Conservation (phyloP, 768 basidiomycete genomes). For the Russula virescens region DNA sequence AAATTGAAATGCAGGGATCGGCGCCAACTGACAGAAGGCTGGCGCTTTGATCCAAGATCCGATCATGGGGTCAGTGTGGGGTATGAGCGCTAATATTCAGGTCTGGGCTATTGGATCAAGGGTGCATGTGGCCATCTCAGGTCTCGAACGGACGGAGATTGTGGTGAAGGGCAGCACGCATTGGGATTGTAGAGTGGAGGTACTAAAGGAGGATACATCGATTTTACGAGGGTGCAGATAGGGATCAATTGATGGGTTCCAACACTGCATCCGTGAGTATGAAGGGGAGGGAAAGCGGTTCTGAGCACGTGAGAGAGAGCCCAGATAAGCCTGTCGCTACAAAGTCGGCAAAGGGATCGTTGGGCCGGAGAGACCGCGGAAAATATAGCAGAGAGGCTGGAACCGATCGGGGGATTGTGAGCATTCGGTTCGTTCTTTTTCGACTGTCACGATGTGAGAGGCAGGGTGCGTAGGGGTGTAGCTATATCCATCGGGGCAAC, state of each 20-base stretch:
- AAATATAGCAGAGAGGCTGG: not conserved
- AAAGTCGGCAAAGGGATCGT: constrained; percentile 11
- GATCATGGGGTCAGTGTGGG: constrained; percentile 19
- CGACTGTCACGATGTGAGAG: not conserved
- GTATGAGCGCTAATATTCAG: constrained; percentile 9
- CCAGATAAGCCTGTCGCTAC: constrained; percentile 5
- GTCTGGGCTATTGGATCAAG: constrained; percentile 11
- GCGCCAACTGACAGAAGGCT: constrained; percentile 4
- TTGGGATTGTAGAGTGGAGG: not conserved
- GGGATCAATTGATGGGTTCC: constrained; percentile 7
- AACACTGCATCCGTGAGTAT: not conserved
- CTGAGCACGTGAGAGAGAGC: not conserved
- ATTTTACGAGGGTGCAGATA: constrained; percentile 8
- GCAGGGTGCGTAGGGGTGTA: constrained; percentile 2
- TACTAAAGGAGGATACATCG: not conserved
- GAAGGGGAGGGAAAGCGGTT: not conserved
- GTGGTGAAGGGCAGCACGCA: constrained; percentile 13
- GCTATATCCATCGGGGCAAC: constrained; percentile 1
- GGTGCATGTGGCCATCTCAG: not conserved
- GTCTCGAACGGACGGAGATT: constrained; percentile 13
- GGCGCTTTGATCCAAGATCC: constrained; percentile 3
- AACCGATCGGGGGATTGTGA: not conserved
- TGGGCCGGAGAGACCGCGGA: constrained; percentile 6
- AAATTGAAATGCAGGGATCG: not conserved
- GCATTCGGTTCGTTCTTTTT: constrained; percentile 8